These are phyloP conservation scores for Rutstroemia sp. DNA, from an alignment of 2,329 filamentous ascomycete species.

Conservation along the genomic window DNA sequence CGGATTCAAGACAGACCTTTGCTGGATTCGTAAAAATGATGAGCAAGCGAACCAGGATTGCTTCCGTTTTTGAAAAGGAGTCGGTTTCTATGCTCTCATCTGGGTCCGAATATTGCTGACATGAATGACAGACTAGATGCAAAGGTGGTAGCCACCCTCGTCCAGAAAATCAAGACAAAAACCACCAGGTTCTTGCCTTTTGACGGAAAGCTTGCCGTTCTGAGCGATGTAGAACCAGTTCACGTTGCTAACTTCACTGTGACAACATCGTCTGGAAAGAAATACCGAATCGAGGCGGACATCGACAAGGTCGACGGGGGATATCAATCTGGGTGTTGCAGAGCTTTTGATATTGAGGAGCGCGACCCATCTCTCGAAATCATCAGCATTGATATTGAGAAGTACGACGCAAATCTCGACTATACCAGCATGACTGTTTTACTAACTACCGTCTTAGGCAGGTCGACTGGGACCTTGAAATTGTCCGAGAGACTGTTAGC, in stretches of 20 bases:
- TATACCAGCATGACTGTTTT: background rate
- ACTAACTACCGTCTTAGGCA: slow-evolving; percentile 13
- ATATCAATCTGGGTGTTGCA: slow-evolving; percentile 19
- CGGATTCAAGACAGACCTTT: slow-evolving; percentile 12
- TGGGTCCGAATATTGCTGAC: background rate
- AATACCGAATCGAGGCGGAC: slow-evolving; percentile 24
- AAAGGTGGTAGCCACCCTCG: slow-evolving; percentile 14
- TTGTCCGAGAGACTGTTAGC: slow-evolving; percentile 24
- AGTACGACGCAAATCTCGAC: slow-evolving; percentile 1
- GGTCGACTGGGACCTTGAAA: slow-evolving; percentile 26
- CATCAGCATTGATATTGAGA: slow-evolving; percentile 22
- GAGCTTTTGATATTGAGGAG: slow-evolving; percentile 16
- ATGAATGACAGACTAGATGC: slow-evolving; percentile 11
- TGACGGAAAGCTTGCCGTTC: background rate
- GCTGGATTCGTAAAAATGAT: slow-evolving; percentile 25
- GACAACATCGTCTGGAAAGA: slow-evolving; percentile 12
- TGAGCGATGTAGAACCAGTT: slow-evolving; percentile 17
- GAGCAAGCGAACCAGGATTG: slow-evolving; percentile 13
- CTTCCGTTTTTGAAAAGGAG: slow-evolving; percentile 23
- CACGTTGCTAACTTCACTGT: slow-evolving; percentile 23
- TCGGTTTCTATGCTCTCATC: slow-evolving; percentile 14
- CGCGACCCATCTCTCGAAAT: slow-evolving; percentile 21
- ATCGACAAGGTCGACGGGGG: slow-evolving; percentile 17
- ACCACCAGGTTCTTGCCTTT: slow-evolving; percentile 17
- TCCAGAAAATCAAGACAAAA: slow-evolving; percentile 12